Evolutionary conservation across 1,284 basidiomycete genomes (phyloP).

Genomic region (Marasmius sp.): DNA sequence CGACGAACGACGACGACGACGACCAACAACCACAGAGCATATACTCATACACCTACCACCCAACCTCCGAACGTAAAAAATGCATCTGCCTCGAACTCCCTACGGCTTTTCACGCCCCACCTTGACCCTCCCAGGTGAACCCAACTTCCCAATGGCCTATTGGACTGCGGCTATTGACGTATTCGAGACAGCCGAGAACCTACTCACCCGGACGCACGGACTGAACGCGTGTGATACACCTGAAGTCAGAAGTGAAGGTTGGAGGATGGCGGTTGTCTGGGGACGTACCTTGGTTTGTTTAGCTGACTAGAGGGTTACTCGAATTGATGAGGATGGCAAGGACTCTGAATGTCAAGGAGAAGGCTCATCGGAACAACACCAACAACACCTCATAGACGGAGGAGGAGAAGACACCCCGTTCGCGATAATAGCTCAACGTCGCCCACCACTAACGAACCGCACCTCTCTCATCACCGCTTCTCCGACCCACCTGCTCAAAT

Average conservation of each 20-base stretch:
- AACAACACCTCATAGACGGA: constrained; percentile 35
- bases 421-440: constrained; percentile 45
- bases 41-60: no score
- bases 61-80: no score
- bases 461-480: constrained; percentile 43
- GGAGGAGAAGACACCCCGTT: constrained; percentile 58
- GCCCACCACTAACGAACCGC: constrained; percentile 52
- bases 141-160: constrained; percentile 48
- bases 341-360: constrained; percentile 4
- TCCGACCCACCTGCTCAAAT: constrained; percentile 52
- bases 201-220: constrained; percentile 46
- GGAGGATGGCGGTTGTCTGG: constrained; percentile 67
- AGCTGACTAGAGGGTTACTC: constrained; percentile 46
- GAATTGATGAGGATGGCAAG: constrained; percentile 11
- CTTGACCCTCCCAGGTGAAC: constrained; percentile 53
- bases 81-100: constrained; percentile 49
- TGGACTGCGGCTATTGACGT: constrained; percentile 67
- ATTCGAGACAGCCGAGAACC: constrained; percentile 63
- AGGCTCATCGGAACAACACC: constrained; percentile 18
- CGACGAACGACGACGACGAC: no score
- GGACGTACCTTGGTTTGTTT: constrained; percentile 60
- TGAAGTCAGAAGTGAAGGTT: no score
- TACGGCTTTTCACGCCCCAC: constrained; percentile 59
- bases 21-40: no score
- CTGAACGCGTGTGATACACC: constrained; percentile 24